phyloP scores from a whole-genome alignment of 805 yeast genomes.

The Saccharomycopsis capsularis region DNA sequence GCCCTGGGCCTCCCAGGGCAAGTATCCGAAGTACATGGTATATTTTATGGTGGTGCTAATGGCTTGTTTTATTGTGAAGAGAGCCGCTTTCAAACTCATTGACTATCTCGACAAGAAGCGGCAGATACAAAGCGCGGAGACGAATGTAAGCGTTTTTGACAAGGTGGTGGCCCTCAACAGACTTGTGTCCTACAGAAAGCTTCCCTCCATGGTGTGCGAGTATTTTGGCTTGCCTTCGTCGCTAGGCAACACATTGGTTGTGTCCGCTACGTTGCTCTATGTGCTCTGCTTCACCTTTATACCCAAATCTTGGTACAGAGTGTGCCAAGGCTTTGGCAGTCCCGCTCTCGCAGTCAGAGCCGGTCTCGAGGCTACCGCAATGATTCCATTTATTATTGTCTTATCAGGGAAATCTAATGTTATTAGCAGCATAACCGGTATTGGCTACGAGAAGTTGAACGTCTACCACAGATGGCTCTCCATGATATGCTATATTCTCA shows the following conservation, averaged over 20 bases:
- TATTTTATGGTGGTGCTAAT: conserved; percentile 6
- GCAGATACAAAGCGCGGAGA: conserved; percentile 3
- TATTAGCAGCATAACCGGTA: conserved; percentile 43
- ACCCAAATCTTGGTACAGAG: conserved; percentile 47
- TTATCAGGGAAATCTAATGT: conserved; percentile 48
- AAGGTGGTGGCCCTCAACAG: conserved; percentile 29
- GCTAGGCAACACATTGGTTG: conserved; percentile 30
- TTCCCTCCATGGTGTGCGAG: conserved; percentile 30
- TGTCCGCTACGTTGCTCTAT: conserved; percentile 32
- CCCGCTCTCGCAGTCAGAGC: conserved; percentile 53
- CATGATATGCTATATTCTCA: conserved; percentile 30
- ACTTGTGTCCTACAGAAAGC: conserved; percentile 29
- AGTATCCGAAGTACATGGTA: conserved; percentile 3
- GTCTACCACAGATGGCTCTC: conserved; percentile 45
- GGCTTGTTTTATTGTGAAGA: conserved; percentile 4
- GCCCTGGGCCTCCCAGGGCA: conserved; percentile 6
- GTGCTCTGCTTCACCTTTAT: conserved; percentile 29
- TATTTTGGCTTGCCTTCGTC: conserved; percentile 35
- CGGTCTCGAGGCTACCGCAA: conserved; percentile 43
- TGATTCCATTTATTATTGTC: conserved; percentile 44
- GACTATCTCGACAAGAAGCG: conserved; percentile 1
- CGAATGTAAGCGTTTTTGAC: too few relatives aligned
- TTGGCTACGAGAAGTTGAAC: conserved; percentile 49
- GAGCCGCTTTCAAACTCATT: background rate
- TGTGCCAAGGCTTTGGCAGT: conserved; percentile 48